Percentiles rank a stretch among this genome's conserved stretches.
phyloP scores from a whole-genome alignment of 176 grass and related monocot species.

The Oryza coarctata region DNA sequence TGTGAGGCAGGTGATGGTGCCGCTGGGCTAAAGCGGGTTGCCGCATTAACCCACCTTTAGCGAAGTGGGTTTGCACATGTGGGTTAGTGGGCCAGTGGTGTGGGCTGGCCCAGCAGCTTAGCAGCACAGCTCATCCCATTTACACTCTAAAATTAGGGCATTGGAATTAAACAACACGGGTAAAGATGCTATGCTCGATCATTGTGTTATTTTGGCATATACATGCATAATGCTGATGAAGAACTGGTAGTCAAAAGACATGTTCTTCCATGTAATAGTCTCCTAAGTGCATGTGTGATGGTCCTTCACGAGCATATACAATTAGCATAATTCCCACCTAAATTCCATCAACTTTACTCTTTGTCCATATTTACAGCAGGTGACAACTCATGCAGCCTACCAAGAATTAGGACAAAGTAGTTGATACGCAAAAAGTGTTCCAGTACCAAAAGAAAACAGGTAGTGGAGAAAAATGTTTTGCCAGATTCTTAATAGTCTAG shows the following conservation, averaged over 20 bases:
- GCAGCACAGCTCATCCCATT: no score
- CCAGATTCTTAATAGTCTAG: neutral
- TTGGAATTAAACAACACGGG: neutral
- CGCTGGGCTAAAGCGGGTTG: no score
- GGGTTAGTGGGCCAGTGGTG: no score
- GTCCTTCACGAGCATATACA: constrained; percentile 20
- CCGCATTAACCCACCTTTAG: no score
- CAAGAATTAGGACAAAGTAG: constrained; percentile 45
- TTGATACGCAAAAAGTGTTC: constrained; percentile 5
- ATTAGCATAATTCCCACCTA: constrained; percentile 19
- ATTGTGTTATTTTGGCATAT: neutral
- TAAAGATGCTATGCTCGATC: neutral
- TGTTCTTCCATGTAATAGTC: neutral
- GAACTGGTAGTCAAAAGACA: neutral
- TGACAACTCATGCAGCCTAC: constrained; percentile 22
- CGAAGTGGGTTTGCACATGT: no score
- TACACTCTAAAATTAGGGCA: constrained; percentile 34
- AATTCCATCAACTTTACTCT: constrained; percentile 35
- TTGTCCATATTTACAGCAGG: constrained; percentile 46
- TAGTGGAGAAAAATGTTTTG: neutral
- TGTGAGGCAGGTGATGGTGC: no score
- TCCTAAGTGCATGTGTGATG: constrained; percentile 8
- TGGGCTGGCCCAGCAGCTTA: no score
- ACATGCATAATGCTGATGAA: neutral
- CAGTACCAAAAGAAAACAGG: neutral